Evolutionary conservation across 345 rosid species (phyloP).

Genomic region (Abelmoschus esculentus): DNA sequence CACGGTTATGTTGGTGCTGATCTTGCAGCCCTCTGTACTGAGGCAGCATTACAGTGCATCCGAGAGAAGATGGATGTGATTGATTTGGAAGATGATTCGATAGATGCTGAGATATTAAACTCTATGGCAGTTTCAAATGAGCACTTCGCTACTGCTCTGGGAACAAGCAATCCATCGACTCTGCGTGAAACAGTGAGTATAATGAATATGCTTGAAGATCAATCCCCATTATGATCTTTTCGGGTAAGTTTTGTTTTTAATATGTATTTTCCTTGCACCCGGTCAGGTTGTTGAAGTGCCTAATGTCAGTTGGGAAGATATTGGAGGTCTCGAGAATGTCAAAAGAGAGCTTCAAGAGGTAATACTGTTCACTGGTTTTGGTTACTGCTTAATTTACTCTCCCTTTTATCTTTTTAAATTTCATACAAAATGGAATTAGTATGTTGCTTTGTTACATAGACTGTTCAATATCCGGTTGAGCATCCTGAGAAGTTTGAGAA

Average conservation of each 20-base stretch:
- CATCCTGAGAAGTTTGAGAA: conserved; percentile 90
- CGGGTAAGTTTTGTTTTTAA: neutral
- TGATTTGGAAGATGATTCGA: conserved; percentile 91
- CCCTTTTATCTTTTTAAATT: conserved; percentile 9
- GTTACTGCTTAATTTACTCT: neutral
- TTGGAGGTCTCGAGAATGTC: conserved; percentile 90
- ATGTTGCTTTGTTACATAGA: conserved; percentile 34
- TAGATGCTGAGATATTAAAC: conserved; percentile 84
- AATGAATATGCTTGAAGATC: neutral
- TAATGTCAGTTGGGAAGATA: conserved; percentile 80
- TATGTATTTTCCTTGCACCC: neutral
- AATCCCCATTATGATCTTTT: neutral
- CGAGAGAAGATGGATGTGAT: conserved; percentile 97
- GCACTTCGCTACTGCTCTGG: conserved; percentile 87
- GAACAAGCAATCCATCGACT: conserved; percentile 84
- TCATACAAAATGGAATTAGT: neutral
- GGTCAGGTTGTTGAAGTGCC: conserved; percentile 93
- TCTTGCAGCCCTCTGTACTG: conserved; percentile 92
- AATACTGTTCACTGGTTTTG: conserved; percentile 6
- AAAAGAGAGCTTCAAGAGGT: conserved; percentile 97
- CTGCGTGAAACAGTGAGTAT: conserved; percentile 71
- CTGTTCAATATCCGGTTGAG: conserved; percentile 98
- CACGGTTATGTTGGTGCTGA: conserved; percentile 99
- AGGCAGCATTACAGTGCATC: conserved; percentile 97
- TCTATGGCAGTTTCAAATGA: conserved; percentile 93